Base-by-base conservation (phyloP, 208 protist genomes). In the Trypanosoma vivax region DNA sequence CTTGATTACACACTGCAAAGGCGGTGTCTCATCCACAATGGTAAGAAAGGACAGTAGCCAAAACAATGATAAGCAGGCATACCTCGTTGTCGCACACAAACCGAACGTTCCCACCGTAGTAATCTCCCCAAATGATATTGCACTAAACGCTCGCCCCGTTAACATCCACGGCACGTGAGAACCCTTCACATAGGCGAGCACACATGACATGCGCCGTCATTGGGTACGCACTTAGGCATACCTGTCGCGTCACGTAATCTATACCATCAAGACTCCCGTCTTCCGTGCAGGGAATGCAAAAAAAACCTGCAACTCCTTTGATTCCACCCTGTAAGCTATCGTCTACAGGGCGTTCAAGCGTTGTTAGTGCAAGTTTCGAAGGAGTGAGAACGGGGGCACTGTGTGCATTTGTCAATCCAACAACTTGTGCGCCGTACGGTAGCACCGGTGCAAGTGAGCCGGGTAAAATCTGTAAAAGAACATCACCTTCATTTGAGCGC, bases 241-340 rank as follows among this genome's bases (percentile, higher is more conserved):
- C 76, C 35, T 66, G 56, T 33, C 76, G 65, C 5, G 86, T 87
- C 31, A 90, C 60, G 56, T 90, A 93, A 52, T 93, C 81, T 7
- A 90, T 60, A 0, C 79, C 86, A 24, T 89, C 77, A 16, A 90
- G 40, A 39, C 76, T 70, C 41, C 65, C 57, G 33, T 94, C 83
- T 16, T 94, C 87, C 7, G 83, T 85, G 73, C 87, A 94, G 25
- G 79, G 70, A 68, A 94, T 75, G 57, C 69, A 79, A 52, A 87
- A 91, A 46, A 91, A 91, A 23, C 70, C 80, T 1, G 53, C 48
- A 4, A 91, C 79, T 50, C 80, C 64, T 66, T 94, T 94, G 31
- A 90, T 64, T 18, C 87, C 87, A 21, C 87, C 87, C 51, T 91
- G 87, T 38, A 94, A 56, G 2, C 40, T 24, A 48, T 94, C 78